phyloP scores from a whole-genome alignment of 257 asterid genomes.

The Phtheirospermum japonicum region DNA sequence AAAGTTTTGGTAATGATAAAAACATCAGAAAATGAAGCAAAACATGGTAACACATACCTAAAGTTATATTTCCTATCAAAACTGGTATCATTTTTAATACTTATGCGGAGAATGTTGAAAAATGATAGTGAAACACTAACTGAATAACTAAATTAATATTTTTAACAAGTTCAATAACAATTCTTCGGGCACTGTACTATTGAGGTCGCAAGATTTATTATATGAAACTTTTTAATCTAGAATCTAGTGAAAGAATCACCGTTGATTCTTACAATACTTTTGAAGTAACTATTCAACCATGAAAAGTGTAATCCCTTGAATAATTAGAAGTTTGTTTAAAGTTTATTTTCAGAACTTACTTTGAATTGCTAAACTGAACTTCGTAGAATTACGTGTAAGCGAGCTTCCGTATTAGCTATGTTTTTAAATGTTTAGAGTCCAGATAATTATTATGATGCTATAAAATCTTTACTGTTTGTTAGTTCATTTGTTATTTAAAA shows the following conservation, averaged over 20 bases:
- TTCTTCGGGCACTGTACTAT: background rate
- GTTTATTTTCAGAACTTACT: no score
- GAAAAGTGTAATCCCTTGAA: no score
- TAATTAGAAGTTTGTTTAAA: no score
- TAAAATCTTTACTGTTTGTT: no score
- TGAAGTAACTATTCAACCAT: no score
- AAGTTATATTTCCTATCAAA: background rate
- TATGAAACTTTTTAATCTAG: background rate
- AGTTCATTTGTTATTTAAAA: no score
- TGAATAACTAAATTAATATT: background rate
- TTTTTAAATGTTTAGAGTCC: no score
- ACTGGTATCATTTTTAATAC: no score
- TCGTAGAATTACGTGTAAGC: no score
- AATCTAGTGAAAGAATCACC: slow-evolving; percentile 3
- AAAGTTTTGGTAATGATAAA: background rate
- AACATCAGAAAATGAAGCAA: background rate
- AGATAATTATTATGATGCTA: no score
- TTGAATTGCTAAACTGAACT: no score
- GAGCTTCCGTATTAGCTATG: no score
- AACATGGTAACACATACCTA: background rate
- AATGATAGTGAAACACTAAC: slow-evolving; percentile 2
- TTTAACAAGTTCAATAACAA: background rate
- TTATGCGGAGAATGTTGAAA: background rate
- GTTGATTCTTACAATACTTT: background rate
- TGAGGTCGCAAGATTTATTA: background rate